Base-by-base conservation (phyloP, 257 asterid genomes). In the Haberlea rhodopensis region DNA sequence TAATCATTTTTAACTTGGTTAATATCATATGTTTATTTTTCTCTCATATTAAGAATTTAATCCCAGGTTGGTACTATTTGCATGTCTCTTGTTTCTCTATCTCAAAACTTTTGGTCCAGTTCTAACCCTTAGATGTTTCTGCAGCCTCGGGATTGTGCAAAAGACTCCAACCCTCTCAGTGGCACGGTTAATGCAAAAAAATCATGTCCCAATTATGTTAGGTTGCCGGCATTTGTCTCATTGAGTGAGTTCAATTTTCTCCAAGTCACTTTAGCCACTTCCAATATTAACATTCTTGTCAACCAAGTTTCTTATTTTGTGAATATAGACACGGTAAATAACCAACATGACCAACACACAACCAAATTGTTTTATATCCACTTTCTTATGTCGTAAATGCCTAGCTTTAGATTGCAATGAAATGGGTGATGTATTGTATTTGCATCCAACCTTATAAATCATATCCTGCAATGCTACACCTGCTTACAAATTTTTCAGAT, bases 131-230 rank as follows among this genome's bases (percentile, higher is more conserved):
- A 40, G 23, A 53, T 21, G 7, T 74, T 70, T 74, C 74, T 81
- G 81, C 90, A 85, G 97, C 96, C 95, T 57, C 85, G 92, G 61
- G 97, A 90, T 70, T 87, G 97, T 68, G 75, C 66, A 6, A 54
- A 43, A 57, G 68, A 52, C 27, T 63, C 83, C 74, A 82, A 70
- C 69, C 67, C 62, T 68, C 66, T n/a, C 65, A 76, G 76, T 57
- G 77, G 76, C 76, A 25, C 11, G 16, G 58, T 75, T 65, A 69
- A 69, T 67, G 77, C 88, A 1, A 68, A 66, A 48, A 67, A 64
- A 60, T 79, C 91, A 3, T 90, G 97, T 52, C 97, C 97, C 65
- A 57, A 7, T 58, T 81, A 84, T 31, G 81, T 84, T 82, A 84
- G 89, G 82, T 82, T 90, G 82, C 96, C 97, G 46, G 82, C 73